Evolutionary conservation across 2,329 filamentous ascomycete species (phyloP), one percentile per base, ranked within the genome.

Genomic region (Sarocladium oryzae): DNA sequence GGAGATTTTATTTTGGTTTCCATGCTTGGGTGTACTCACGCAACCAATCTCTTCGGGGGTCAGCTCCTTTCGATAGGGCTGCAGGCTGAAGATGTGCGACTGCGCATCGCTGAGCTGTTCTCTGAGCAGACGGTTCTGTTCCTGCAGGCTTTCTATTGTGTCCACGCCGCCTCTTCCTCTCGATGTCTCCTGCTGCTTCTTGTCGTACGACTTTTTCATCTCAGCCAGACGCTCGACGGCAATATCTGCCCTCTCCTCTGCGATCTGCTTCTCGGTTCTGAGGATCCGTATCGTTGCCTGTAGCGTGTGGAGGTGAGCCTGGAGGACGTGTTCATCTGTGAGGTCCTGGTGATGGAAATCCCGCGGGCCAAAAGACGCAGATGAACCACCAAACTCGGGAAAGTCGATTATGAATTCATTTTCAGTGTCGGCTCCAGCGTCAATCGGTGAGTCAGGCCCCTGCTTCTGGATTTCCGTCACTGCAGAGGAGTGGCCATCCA

Each of bases 41-140:
- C 61, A 61, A 18, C 60, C 62, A 30, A 69, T 63, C 43, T 71
- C 68, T 24, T 67, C 60, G 0, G 60, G 58, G 0, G 67, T 72
- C 8, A 71, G 52, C 16, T 69, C 66, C 37, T 66, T 65, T 15
- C 62, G 63, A 51, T 70, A 72, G 6, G 69, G 68, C 50, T 70
- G 68, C 3, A 72, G 62, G 13, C 64, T 68, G 51, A 72, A 69
- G 45, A 71, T 71, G 50, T 71, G 69, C 6, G 66, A 67, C 40
- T 68, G 63, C 1, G 64, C 62, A 32, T 69, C 66, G 26, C 61
- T 61, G 6, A 70, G 58, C 28, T 64, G 62, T 21, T 63, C 60
- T 49, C 60, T 59, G 7, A 70, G 51, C 0, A 52, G 50, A 4
- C 49, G 51, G 33, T 65, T 67, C 55, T 70, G 62, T 2, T 56